A percentile compares a stretch with the other conserved stretches of the same genome.
These are phyloP conservation scores for Didymella pinodella DNA, from an alignment of 2,329 filamentous ascomycete species.

Conservation along the genomic window DNA sequence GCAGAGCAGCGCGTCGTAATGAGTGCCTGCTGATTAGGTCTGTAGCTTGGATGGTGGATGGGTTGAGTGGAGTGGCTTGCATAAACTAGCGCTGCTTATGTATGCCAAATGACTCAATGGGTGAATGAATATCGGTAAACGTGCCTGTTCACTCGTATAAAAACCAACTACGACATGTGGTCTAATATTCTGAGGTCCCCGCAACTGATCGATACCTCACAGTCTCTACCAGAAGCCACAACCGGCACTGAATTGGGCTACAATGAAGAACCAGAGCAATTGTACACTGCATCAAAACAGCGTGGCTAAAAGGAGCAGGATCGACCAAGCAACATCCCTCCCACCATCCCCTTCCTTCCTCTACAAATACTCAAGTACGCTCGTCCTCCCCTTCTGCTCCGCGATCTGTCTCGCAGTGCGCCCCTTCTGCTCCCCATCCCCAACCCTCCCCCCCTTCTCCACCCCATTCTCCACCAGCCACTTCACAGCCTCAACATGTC, in stretches of 20 bases:
- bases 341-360: background rate
- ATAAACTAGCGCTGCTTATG: background rate
- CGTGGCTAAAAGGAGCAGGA: no score
- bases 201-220: no score
- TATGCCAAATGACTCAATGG: no score
- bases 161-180: no score
- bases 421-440: constrained; percentile 18
- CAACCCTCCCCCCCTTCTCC: constrained; percentile 18
- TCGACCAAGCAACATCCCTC: no score
- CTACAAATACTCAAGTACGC: background rate
- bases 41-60: background rate
- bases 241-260: no score
- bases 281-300: no score
- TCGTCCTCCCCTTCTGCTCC: constrained; percentile 10
- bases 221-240: no score
- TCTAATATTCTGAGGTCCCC: no score
- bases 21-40: background rate
- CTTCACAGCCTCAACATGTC: constrained; percentile 20
- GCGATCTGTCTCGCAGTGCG: constrained; percentile 26
- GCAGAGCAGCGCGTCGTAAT: background rate
- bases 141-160: no score
- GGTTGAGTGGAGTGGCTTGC: background rate
- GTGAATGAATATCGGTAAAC: no score
- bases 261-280: no score
- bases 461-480: constrained; percentile 23